These are phyloP conservation scores for Candida alai DNA, from an alignment of 805 yeast species.

Conservation along the genomic window DNA sequence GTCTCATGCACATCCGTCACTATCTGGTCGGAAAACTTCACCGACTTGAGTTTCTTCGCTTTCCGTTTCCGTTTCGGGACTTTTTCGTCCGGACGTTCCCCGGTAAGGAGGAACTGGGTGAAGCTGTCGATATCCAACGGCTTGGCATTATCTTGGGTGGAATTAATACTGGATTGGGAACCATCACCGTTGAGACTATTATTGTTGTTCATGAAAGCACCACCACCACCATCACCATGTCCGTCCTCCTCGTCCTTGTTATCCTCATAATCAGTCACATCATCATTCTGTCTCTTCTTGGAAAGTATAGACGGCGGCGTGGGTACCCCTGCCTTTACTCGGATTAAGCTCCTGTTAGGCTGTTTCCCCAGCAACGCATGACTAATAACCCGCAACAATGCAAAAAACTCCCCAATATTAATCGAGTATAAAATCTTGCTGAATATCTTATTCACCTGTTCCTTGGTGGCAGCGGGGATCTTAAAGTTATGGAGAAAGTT, in stretches of 20 bases:
- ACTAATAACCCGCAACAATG: constrained; percentile 73
- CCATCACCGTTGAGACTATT: constrained; percentile 1
- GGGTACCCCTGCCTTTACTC: constrained; percentile 61
- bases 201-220: no score
- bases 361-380: constrained; percentile 56
- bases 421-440: constrained; percentile 51
- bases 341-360: constrained; percentile 54
- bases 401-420: constrained; percentile 89
- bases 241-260: constrained; percentile 20
- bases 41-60: constrained; percentile 51
- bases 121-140: constrained; percentile 81
- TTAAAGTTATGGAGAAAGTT: constrained; percentile 75
- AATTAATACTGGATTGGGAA: constrained; percentile 1
- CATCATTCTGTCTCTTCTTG: constrained; percentile 51
- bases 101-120: constrained; percentile 79
- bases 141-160: constrained; percentile 11
- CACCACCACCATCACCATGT: constrained; percentile 24
- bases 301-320: constrained; percentile 76
- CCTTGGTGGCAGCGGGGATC: constrained; percentile 48
- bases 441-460: constrained; percentile 49
- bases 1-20: constrained; percentile 36
- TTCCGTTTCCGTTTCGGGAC: constrained; percentile 34
- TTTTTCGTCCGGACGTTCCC: constrained; percentile 57
- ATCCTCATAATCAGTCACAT: constrained; percentile 24
- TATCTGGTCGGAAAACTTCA: constrained; percentile 69